Percentiles rank a stretch among this genome's conserved stretches.
phyloP scores from a whole-genome alignment of 768 basidiomycete genomes.

The Sporobolomyces pararoseus region DNA sequence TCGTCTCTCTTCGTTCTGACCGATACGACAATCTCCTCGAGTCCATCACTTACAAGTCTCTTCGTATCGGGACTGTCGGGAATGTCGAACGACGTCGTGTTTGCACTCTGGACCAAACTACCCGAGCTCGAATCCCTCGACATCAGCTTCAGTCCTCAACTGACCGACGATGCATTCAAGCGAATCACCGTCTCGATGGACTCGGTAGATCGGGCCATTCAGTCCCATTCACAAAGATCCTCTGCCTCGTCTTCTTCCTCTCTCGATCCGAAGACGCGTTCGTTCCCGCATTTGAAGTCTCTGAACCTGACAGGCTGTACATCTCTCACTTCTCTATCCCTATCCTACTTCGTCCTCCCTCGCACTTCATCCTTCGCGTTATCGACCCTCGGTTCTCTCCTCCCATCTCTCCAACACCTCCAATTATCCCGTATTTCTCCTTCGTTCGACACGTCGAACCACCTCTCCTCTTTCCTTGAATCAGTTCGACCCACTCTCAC shows the following conservation, averaged over 20 bases:
- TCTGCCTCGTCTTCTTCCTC: slow-evolving; percentile 40
- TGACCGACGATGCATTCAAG: not conserved
- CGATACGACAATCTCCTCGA: slow-evolving; percentile 38
- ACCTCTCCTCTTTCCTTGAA: slow-evolving; percentile 65
- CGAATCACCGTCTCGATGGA: not conserved
- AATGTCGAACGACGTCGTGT: slow-evolving; percentile 29
- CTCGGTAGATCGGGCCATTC: no score
- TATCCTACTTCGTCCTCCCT: slow-evolving; percentile 52
- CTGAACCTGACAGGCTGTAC: slow-evolving; percentile 67
- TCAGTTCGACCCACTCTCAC: slow-evolving; percentile 66
- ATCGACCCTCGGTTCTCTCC: not conserved
- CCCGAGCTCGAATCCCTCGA: slow-evolving; percentile 47
- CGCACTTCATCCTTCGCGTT: no score
- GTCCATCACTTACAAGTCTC: slow-evolving; percentile 57
- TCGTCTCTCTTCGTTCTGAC: slow-evolving; percentile 48
- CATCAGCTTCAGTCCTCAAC: not conserved
- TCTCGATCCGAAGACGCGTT: slow-evolving; percentile 47
- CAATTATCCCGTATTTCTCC: slow-evolving; percentile 73
- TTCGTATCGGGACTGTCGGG: slow-evolving; percentile 64
- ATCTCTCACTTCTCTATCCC: slow-evolving; percentile 69
- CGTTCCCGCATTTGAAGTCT: slow-evolving; percentile 65
- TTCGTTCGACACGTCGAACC: slow-evolving; percentile 59
- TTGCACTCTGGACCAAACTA: slow-evolving; percentile 49
- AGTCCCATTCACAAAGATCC: not conserved
- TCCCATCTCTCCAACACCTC: slow-evolving; percentile 59